Conservation (phyloP, 768 basidiomycete species). For the Boletus subparvulus region DNA sequence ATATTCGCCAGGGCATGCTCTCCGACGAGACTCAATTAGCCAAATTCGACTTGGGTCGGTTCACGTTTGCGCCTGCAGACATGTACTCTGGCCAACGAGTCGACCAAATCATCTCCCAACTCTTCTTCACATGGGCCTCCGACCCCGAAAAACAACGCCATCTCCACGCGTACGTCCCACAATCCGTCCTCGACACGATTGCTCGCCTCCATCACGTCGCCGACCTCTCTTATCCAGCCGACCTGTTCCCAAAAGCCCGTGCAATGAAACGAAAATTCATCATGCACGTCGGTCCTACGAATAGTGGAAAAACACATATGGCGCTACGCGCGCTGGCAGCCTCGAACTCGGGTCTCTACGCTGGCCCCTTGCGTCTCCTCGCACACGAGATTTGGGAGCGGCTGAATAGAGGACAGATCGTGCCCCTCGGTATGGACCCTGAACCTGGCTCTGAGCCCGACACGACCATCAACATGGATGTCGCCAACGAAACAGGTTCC, state of each 20-base stretch:
- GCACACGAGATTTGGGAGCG: constrained; percentile 95
- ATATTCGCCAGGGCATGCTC: constrained; percentile 37
- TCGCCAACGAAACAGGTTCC: constrained; percentile 21
- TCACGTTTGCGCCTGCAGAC: constrained; percentile 37
- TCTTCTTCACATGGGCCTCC: constrained; percentile 59
- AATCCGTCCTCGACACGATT: constrained; percentile 40
- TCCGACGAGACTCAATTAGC: constrained; percentile 13
- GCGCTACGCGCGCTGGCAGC: constrained; percentile 86
- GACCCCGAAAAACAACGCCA: constrained; percentile 29
- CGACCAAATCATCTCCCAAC: constrained; percentile 51
- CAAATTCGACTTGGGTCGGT: constrained; percentile 44
- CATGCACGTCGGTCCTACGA: constrained; percentile 97
- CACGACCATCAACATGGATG: constrained; percentile 35
- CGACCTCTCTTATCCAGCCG: constrained; percentile 47
- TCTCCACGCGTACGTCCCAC: constrained; percentile 29
- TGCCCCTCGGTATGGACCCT: constrained; percentile 61
- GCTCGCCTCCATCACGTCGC: constrained; percentile 37
- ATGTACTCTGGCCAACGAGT: constrained; percentile 26
- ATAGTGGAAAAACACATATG: constrained; percentile 95
- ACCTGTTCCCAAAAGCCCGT: constrained; percentile 54
- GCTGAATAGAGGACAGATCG: constrained; percentile 86
- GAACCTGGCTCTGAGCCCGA: constrained; percentile 39
- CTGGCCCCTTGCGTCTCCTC: constrained; percentile 87
- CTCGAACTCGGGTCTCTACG: constrained; percentile 74
- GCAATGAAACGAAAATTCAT: constrained; percentile 70